Conservation (phyloP, 2,329 filamentous ascomycete genomes). For the Trichoderma koningii region DNA sequence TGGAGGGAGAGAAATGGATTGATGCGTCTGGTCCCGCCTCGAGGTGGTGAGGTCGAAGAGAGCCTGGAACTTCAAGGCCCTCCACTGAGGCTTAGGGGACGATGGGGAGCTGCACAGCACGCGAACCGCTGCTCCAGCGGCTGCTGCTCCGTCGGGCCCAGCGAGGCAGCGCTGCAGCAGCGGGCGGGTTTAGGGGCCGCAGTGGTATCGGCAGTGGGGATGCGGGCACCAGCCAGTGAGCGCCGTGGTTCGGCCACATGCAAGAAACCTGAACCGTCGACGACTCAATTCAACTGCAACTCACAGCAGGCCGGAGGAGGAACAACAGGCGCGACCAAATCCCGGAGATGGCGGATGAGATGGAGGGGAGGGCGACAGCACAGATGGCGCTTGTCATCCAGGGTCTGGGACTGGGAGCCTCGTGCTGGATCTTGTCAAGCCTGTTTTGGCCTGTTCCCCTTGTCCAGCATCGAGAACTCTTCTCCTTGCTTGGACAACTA, state of each 20-base stretch:
- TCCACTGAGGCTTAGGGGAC: background rate
- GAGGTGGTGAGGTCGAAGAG: too few species aligned
- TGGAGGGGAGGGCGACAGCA: background rate
- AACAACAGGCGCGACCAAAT: background rate
- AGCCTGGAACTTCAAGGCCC: too few species aligned
- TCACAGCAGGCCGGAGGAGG: background rate
- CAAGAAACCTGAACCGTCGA: background rate
- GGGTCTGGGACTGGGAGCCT: too few species aligned
- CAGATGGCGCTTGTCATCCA: constrained; percentile 21
- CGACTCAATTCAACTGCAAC: background rate
- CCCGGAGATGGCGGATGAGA: background rate
- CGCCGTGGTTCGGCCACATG: constrained; percentile 19
- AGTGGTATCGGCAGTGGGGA: constrained; percentile 20
- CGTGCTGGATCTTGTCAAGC: background rate
- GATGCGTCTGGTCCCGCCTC: too few species aligned
- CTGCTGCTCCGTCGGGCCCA: background rate
- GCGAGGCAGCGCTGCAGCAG: constrained; percentile 17
- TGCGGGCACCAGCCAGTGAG: background rate
- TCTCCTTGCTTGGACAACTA: too few species aligned
- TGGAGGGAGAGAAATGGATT: too few species aligned
- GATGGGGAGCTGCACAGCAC: constrained; percentile 10
- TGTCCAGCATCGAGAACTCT: too few species aligned
- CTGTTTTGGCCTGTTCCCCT: background rate
- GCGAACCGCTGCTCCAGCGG: constrained; percentile 17
- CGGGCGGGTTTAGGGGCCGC: constrained; percentile 6